phyloP scores from a whole-genome alignment of 2,329 filamentous ascomycete species.

The Trichothecium roseum region DNA sequence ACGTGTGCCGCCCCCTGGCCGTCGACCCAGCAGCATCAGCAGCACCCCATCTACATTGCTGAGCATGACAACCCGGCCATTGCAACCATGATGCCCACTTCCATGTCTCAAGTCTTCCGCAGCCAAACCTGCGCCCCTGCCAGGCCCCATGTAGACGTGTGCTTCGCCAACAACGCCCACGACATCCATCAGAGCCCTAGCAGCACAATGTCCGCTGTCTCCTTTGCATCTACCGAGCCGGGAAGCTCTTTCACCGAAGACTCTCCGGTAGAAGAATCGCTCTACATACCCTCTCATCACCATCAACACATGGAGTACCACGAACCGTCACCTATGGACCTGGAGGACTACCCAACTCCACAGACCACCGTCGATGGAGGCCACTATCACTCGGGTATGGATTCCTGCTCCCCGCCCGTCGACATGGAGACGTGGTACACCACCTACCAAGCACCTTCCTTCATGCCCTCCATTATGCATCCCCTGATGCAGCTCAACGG shows the following conservation, averaged over 20 bases:
- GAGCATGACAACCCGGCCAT: slow-evolving; percentile 53
- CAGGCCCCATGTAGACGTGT: slow-evolving; percentile 13
- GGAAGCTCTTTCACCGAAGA: too few relatives aligned
- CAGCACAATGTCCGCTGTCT: slow-evolving; percentile 45
- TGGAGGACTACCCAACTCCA: slow-evolving; percentile 20
- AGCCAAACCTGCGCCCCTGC: too few relatives aligned
- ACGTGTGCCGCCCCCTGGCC: too few relatives aligned
- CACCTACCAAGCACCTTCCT: slow-evolving; percentile 46
- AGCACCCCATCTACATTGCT: slow-evolving; percentile 38
- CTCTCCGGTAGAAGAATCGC: background rate
- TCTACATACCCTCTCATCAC: background rate
- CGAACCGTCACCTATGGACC: slow-evolving; percentile 22
- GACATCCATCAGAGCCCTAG: slow-evolving; percentile 19
- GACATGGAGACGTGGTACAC: slow-evolving; percentile 44
- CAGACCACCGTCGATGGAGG: background rate
- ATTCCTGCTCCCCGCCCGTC: slow-evolving; percentile 25
- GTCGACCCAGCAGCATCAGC: too few relatives aligned
- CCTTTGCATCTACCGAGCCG: slow-evolving; percentile 9
- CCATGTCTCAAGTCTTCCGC: slow-evolving; percentile 39
- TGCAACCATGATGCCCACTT: slow-evolving; percentile 47
- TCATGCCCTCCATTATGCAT: slow-evolving; percentile 43
- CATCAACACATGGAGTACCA: slow-evolving; percentile 1
- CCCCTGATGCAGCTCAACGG: slow-evolving; percentile 20
- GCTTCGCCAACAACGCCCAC: slow-evolving; percentile 34
- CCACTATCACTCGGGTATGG: slow-evolving; percentile 8